Evolutionary conservation across 306 rosid genomes (phyloP), one percentile per base, ranked within the genome.

Genomic region (Datisca glomerata): DNA sequence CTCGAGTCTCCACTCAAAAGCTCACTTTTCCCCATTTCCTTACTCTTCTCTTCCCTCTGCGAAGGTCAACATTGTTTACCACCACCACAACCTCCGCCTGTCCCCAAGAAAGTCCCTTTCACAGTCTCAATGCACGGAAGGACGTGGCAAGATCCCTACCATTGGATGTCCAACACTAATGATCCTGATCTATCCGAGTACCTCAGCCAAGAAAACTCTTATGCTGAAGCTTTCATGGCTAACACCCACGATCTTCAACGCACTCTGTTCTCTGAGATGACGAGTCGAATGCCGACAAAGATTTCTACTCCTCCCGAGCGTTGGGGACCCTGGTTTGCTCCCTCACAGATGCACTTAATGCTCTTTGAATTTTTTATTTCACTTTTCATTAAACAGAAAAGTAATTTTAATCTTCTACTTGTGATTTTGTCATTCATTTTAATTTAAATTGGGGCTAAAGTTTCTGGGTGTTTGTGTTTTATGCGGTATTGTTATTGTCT

Each of bases 251-350:
- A 41, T 12, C 72, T 84, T 42, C 86, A 32, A 21, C 70, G 64
- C 23, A 18, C 25, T 1, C 44, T 89, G 33, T 65, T 78, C 14
- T 70, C 81, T 3, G 95, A 89, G 75, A 89, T 89, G 93, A 78
- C 57, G 20, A 12, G 50, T 17, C 86, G 95, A 20, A 65, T 75
- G 12, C 79, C 98, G 33, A 1, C 79, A 41, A 22, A 61, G 47
- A 43, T 89, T 68, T 77, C 81, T 61, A 77, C 93, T 49, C 93
- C 97, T 31, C 91, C 95, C 39, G 84, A 89, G 71, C 78, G 63
- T 55, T 89, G 94, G 91, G 93, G 95, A 41, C 84, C 89, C 58
- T 89, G 97, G 97, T 87, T 60, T 2, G 74, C 56, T 21, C 45
- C n/a, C n/a, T n/a, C n/a, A n/a, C n/a, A n/a, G n/a, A n/a, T n/a